phyloP scores from a whole-genome alignment of 2,329 filamentous ascomycete species.

The Botryosphaeria agaves region DNA sequence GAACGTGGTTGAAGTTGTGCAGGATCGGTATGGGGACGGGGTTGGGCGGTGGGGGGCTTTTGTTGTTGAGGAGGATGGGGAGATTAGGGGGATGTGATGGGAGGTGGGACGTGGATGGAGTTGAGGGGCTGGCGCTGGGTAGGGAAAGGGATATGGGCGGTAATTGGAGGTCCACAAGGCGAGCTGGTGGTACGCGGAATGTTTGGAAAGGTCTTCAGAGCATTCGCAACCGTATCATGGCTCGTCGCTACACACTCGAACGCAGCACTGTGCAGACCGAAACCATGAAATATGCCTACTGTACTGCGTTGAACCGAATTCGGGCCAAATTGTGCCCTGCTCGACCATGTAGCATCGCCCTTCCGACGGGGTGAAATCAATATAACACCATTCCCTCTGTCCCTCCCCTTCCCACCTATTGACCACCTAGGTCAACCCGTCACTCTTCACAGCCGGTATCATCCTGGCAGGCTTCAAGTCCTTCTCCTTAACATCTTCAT shows the following conservation, averaged over 20 bases:
- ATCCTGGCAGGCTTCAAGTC: slow-evolving; percentile 26
- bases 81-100: neutral
- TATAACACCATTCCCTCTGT: too few relatives aligned
- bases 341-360: too few relatives aligned
- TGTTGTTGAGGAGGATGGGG: slow-evolving; percentile 5
- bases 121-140: neutral
- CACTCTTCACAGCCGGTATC: slow-evolving; percentile 13
- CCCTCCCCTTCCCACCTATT: neutral
- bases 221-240: too few relatives aligned
- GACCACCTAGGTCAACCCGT: neutral
- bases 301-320: too few relatives aligned
- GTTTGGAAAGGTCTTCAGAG: too few relatives aligned
- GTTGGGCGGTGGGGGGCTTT: slow-evolving; percentile 20
- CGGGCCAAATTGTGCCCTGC: too few relatives aligned
- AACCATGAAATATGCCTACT: too few relatives aligned
- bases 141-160: neutral
- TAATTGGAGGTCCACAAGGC: neutral
- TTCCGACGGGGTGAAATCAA: too few relatives aligned
- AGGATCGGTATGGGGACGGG: slow-evolving; percentile 19
- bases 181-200: too few relatives aligned
- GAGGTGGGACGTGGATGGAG: neutral
- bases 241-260: too few relatives aligned
- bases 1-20: slow-evolving; percentile 25
- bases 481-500: slow-evolving; percentile 59
- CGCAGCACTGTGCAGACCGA: too few relatives aligned